Conservation (phyloP, 768 basidiomycete species). For the Phylloporus sp. region DNA sequence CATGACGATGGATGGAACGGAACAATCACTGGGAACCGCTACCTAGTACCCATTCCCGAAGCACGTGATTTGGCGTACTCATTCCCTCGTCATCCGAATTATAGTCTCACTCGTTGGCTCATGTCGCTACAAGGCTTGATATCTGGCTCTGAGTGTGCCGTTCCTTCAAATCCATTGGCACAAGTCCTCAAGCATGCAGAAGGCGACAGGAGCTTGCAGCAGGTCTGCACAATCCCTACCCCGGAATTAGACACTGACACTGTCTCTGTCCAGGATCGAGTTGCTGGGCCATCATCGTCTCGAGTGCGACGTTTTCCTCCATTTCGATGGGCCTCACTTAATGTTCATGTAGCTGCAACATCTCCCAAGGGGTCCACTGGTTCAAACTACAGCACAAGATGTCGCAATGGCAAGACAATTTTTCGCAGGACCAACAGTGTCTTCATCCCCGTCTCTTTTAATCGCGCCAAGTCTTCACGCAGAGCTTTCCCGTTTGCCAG, state of each 20-base stretch:
- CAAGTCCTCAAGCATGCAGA: slow-evolving; percentile 90
- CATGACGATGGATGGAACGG: slow-evolving; percentile 8
- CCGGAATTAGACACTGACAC: neutral
- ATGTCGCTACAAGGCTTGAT: slow-evolving; percentile 81
- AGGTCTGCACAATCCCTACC: slow-evolving; percentile 44
- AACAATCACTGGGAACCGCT: neutral
- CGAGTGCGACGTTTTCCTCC: slow-evolving; percentile 41
- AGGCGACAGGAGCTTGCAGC: slow-evolving; percentile 82
- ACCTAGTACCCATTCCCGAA: neutral
- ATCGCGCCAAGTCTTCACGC: slow-evolving; percentile 30
- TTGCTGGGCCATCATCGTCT: slow-evolving; percentile 69
- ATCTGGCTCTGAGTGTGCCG: slow-evolving; percentile 88
- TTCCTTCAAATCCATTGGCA: slow-evolving; percentile 78
- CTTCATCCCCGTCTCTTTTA: slow-evolving; percentile 33
- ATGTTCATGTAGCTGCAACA: slow-evolving; percentile 57
- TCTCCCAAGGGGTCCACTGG: slow-evolving; percentile 56
- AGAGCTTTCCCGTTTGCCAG: slow-evolving; percentile 27
- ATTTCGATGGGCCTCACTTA: neutral
- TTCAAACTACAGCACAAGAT: slow-evolving; percentile 59
- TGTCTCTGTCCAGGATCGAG: slow-evolving; percentile 53
- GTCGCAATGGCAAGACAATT: slow-evolving; percentile 75
- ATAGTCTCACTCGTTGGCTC: neutral
- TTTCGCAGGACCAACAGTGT: slow-evolving; percentile 49
- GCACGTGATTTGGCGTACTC: slow-evolving; percentile 17
- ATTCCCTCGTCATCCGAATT: neutral